Conservation (phyloP, 1,284 basidiomycete genomes). For the Ganoderma boninense region DNA sequence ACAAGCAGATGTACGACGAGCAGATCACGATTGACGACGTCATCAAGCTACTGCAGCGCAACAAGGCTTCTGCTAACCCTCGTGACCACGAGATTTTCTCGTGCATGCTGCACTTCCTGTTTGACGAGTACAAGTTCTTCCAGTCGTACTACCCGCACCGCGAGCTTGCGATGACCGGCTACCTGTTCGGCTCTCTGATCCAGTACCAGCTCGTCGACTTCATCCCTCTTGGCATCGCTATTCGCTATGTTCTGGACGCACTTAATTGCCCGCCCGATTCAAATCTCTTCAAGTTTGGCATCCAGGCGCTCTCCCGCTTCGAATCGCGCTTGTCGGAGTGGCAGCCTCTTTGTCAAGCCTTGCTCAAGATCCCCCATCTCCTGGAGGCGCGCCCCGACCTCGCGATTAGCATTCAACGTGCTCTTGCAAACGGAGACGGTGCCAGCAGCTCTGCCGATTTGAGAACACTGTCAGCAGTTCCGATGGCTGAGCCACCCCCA, state of each 20-base stretch:
- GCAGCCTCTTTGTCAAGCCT: slow-evolving; percentile 91
- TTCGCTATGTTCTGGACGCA: slow-evolving; percentile 96
- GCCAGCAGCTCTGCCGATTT: slow-evolving; percentile 48
- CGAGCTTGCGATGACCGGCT: slow-evolving; percentile 95
- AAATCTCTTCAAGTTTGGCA: slow-evolving; percentile 95
- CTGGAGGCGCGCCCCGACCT: slow-evolving; percentile 90
- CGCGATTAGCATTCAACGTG: slow-evolving; percentile 77
- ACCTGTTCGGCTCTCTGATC: slow-evolving; percentile 96
- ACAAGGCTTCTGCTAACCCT: slow-evolving; percentile 84
- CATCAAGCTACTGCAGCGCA: slow-evolving; percentile 85
- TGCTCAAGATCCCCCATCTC: slow-evolving; percentile 89
- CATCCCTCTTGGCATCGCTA: slow-evolving; percentile 95
- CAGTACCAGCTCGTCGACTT: slow-evolving; percentile 95
- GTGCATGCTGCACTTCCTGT: slow-evolving; percentile 98
- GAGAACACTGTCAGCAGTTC: slow-evolving; percentile 44
- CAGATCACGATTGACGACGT: slow-evolving; percentile 95
- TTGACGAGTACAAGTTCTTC: slow-evolving; percentile 99
- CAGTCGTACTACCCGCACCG: slow-evolving; percentile 94
- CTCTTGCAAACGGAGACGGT: slow-evolving; percentile 63
- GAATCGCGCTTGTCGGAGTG: slow-evolving; percentile 92
- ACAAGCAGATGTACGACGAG: slow-evolving; percentile 98
- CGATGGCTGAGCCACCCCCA: slow-evolving; percentile 54
- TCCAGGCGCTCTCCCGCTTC: slow-evolving; percentile 91
- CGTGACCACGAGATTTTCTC: slow-evolving; percentile 97
- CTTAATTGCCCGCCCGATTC: slow-evolving; percentile 90